Evolutionary conservation across 805 yeast genomes (phyloP).

Genomic region (Myxozyma geophila): DNA sequence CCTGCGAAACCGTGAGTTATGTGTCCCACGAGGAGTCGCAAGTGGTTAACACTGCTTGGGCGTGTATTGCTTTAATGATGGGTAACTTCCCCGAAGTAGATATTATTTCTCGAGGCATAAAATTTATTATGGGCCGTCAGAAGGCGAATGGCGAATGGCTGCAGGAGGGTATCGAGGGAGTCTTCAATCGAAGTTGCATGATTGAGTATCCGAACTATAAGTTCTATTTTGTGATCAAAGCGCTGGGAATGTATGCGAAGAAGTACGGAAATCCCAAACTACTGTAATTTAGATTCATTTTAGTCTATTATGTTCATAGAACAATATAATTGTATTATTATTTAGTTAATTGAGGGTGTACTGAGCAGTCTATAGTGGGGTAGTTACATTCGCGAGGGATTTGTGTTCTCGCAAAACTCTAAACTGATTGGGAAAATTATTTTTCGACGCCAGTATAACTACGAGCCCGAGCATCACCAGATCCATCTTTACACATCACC

Average conservation of each 20-base stretch:
- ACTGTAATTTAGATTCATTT: not conserved
- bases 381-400: not conserved
- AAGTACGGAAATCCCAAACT: constrained; percentile 26
- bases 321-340: not conserved
- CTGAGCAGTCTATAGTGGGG: not conserved
- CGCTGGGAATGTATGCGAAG: constrained; percentile 71
- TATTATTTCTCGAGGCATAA: constrained; percentile 66
- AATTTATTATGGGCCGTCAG: constrained; percentile 68
- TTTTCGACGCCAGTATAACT: not conserved
- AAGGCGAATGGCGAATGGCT: constrained; percentile 79
- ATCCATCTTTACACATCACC: not conserved
- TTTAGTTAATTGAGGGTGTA: not conserved
- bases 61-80: constrained; percentile 73
- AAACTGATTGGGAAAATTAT: constrained; percentile 2
- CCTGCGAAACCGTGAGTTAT: constrained; percentile 34
- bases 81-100: constrained; percentile 77
- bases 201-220: constrained; percentile 95
- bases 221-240: constrained; percentile 88
- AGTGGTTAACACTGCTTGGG: constrained; percentile 94
- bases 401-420: not conserved
- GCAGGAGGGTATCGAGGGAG: constrained; percentile 88
- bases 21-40: constrained; percentile 48
- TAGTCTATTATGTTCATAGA: not conserved
- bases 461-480: not conserved
- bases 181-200: constrained; percentile 71